Base-by-base conservation (phyloP, 2,329 filamentous ascomycete species). In the Drechmeria coniospora region DNA sequence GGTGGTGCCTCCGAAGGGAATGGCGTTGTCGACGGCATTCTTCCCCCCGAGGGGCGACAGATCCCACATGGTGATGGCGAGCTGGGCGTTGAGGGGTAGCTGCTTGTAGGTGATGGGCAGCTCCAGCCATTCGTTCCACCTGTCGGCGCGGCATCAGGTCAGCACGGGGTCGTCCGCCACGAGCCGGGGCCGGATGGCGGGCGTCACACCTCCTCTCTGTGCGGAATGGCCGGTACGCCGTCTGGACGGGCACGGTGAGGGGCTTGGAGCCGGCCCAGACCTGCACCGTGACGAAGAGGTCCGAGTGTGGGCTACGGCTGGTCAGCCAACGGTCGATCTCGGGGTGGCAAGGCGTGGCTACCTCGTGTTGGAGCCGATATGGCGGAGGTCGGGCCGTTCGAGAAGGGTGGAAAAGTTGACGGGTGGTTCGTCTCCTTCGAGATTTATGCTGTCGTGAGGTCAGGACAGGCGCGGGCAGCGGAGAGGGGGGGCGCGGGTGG, bases 241-340 rank as follows among this genome's bases (percentile, higher is more conserved):
- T 98, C 51, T 95, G 87, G 8, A 92, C 69, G 1, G 84, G 80
- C 1, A 95, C 81, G 0, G 86, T 92, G 40, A 98, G 59, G 20
- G 87, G 84, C 50, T 98, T 98, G 16, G 86, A 94, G 44, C 92
- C 84, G 9, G 86, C 82, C 79, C 87, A 98, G 44, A 95, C 68
- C 53, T 95, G 90, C 7, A 78, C 79, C 1, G 86, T 94, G 26
- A 92, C 76, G 47, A 87, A 94, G 26, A 98, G 74, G 50, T 98
- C 90, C 15, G 84, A 94, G 47, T 78, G 61, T 1, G 77, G 62
- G 51, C 80, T 84, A n/a, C n/a, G 36, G 30, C 34, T 19, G 23
- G 33, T 46, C 31, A 45, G 50, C 40, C 21, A 12, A 10, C 6
- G 4, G 15, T 18, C 18, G n/a, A 23, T 2, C 10, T 5, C 13